phyloP scores from a whole-genome alignment of 257 asterid species.

The Echites panduratus region DNA sequence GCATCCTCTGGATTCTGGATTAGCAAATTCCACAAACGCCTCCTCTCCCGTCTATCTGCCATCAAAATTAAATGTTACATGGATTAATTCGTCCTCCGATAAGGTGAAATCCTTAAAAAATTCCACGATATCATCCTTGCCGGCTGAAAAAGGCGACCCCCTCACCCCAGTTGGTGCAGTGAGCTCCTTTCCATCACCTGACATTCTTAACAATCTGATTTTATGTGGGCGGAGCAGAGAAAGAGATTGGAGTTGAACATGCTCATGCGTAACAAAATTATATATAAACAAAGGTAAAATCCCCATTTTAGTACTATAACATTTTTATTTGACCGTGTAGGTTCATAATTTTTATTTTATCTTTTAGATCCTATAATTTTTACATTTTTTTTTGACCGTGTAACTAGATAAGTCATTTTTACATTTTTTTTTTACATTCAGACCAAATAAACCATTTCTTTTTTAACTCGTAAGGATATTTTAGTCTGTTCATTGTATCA shows the following conservation, averaged over 20 bases:
- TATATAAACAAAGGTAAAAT: background rate
- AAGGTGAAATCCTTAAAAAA: slow-evolving; percentile 60
- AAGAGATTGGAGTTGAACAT: slow-evolving; percentile 10
- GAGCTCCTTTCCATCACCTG: slow-evolving; percentile 51
- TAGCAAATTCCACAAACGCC: slow-evolving; percentile 80
- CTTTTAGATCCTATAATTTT: too few relatives aligned
- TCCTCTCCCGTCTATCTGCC: slow-evolving; percentile 89
- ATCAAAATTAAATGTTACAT: slow-evolving; percentile 47
- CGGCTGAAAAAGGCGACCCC: slow-evolving; percentile 87
- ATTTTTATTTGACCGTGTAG: too few relatives aligned
- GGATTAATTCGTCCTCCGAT: slow-evolving; percentile 64
- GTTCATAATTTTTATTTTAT: too few relatives aligned
- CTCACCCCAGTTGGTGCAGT: slow-evolving; percentile 60
- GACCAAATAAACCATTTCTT: too few relatives aligned
- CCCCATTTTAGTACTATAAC: too few relatives aligned
- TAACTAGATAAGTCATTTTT: too few relatives aligned
- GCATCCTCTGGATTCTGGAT: slow-evolving; percentile 70
- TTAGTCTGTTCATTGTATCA: too few relatives aligned
- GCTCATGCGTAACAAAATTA: background rate
- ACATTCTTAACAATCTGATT: slow-evolving; percentile 50
- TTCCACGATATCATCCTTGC: slow-evolving; percentile 71
- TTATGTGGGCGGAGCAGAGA: background rate
- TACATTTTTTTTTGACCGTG: too few relatives aligned
- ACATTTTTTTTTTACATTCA: too few relatives aligned
- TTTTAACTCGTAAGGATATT: too few relatives aligned